These are phyloP conservation scores for Tetracladium setigerum DNA, from an alignment of 495 filamentous ascomycete species.

Conservation along the genomic window DNA sequence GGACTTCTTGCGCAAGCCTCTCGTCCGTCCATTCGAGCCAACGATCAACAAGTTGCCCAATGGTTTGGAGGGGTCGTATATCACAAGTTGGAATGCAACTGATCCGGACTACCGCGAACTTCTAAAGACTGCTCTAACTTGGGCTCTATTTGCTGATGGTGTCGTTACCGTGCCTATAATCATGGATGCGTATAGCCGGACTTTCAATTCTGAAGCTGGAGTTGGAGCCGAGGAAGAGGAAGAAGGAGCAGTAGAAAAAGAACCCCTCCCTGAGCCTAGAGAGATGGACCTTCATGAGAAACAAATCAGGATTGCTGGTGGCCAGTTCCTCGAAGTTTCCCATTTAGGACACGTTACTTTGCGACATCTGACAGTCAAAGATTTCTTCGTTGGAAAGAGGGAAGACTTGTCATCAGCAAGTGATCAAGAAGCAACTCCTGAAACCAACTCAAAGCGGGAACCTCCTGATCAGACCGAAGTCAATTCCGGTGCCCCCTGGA, in stretches of 20 bases:
- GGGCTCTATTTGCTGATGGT: neutral
- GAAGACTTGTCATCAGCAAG: no score
- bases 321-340: neutral
- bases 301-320: neutral
- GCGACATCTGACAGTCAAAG: neutral
- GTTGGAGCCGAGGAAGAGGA: no score
- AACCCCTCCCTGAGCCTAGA: neutral
- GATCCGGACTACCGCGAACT: neutral
- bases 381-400: neutral
- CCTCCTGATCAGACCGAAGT: no score
- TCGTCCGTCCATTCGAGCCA: neutral
- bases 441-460: no score
- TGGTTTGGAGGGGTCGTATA: neutral
- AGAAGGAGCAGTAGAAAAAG: neutral
- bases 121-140: neutral
- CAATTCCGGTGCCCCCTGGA: no score
- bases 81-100: neutral
- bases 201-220: no score
- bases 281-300: neutral
- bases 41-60: neutral
- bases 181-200: neutral
- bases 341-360: neutral
- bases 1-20: neutral
- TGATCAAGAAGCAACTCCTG: no score
- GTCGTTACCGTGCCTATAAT: neutral